phyloP scores from a whole-genome alignment of 148 eudicot genomes.

The Rhododendron henanense region DNA sequence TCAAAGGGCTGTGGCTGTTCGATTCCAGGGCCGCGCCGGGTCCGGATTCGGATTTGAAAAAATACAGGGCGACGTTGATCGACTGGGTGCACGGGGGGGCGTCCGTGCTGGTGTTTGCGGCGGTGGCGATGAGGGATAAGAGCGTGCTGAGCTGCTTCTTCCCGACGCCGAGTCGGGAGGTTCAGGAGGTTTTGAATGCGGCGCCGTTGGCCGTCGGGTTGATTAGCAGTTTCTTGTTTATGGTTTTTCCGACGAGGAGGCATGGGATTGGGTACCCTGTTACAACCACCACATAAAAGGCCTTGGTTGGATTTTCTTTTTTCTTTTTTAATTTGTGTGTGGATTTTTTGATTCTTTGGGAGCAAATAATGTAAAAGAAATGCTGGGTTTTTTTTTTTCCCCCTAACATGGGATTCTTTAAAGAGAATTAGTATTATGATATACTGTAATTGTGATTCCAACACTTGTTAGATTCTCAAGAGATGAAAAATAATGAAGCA shows the following conservation, averaged over 20 bases:
- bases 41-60: slow-evolving; percentile 15
- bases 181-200: slow-evolving; percentile 26
- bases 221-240: slow-evolving; percentile 29
- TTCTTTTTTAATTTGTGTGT: neutral
- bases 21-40: slow-evolving; percentile 12
- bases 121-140: slow-evolving; percentile 32
- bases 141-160: slow-evolving; percentile 32
- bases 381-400: no score
- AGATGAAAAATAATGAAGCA: no score
- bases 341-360: neutral
- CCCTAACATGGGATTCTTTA: neutral
- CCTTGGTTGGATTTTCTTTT: neutral
- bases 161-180: slow-evolving; percentile 23
- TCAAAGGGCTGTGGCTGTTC: slow-evolving; percentile 28
- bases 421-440: no score
- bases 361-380: no score
- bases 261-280: slow-evolving; percentile 45
- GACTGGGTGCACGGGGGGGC: slow-evolving; percentile 25
- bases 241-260: slow-evolving; percentile 33
- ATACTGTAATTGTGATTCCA: no score
- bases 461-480: no score
- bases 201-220: slow-evolving; percentile 30
- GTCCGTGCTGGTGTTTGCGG: slow-evolving; percentile 33
- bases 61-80: slow-evolving; percentile 12
- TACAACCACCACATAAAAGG: neutral